Evolutionary conservation across 257 asterid species (phyloP).

Genomic region (Petrea volubilis): DNA sequence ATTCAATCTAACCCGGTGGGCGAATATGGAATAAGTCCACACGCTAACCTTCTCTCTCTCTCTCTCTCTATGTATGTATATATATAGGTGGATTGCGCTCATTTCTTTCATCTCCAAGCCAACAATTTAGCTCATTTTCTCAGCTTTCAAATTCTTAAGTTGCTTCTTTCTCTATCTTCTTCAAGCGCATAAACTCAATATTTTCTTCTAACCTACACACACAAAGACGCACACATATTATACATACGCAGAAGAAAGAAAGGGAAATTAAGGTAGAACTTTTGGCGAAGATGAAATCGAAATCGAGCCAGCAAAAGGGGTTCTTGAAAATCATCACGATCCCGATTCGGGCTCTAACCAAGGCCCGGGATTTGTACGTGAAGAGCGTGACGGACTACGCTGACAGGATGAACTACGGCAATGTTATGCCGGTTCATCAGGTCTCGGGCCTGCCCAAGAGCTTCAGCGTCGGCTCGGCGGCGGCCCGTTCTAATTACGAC

Average conservation of each 20-base stretch:
- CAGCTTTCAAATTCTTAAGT: not conserved
- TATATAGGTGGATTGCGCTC: not conserved
- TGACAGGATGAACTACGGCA: constrained; percentile 30
- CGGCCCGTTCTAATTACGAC: constrained; percentile 23
- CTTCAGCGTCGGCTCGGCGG: constrained; percentile 57
- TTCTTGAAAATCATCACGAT: constrained; percentile 47
- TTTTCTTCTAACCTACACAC: not conserved
- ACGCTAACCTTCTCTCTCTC: not conserved
- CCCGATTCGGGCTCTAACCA: constrained; percentile 47
- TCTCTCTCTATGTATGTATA: not conserved
- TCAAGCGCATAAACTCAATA: not conserved
- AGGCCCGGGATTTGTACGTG: constrained; percentile 47
- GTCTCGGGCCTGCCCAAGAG: constrained; percentile 40
- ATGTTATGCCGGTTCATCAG: constrained; percentile 19
- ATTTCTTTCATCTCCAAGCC: not conserved
- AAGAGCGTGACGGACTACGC: constrained; percentile 41
- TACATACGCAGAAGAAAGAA: not conserved
- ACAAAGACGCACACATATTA: too few species aligned
- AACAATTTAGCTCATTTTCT: not conserved
- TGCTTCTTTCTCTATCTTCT: not conserved
- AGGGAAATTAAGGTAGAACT: not conserved
- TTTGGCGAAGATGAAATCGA: constrained; percentile 41
- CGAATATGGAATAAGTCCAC: constrained; percentile 19
- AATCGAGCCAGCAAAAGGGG: constrained; percentile 43
- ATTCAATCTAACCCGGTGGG: constrained; percentile 23